Evolutionary conservation across 345 rosid species (phyloP), one percentile per base, ranked within the genome.

Genomic region (Boechera divaricarpa): DNA sequence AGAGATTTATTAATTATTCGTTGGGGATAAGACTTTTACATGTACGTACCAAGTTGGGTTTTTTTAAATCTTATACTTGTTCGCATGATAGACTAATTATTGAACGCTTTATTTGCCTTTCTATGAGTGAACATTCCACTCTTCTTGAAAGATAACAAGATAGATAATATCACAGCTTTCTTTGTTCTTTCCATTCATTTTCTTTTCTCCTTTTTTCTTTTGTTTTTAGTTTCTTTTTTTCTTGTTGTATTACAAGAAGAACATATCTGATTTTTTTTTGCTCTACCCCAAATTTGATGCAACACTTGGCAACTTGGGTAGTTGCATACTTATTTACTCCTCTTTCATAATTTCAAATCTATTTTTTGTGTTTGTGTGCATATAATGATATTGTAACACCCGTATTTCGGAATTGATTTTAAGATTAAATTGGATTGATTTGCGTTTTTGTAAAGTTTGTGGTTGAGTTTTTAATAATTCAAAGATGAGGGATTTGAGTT

Each of bases 51-150:
- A 70, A 70, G 31, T 63, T 45, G 53, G 2, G 18, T 28, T 28
- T 28, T 38, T 28, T 44, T 48, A 5, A 4, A 62, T 55, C 28
- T n/a, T 71, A 63, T 63, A 71, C 26, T 15, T 12, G 26, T 55
- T 70, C 39, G 81, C 72, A 72, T 78, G 72, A 77, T 77, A 77
- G 36, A 29, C 48, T 58, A 51, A 72, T 72, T 72, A 72, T 78
- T 78, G 77, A 72, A 66, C 9, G 69, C 73, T 78, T 72, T 78
- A 72, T 55, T 64, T 38, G 47, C 52, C 45, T 63, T 55, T 71
- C 4, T 67, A 61, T 60, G 65, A 74, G 60, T 79, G 79, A 73
- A 73, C 65, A 61, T 60, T 62, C 75, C 82, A 73, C 74, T 67
- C 59, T 58, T 72, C 67, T 70, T 48, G 65, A 78, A 64, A 77